A percentile compares a stretch with the other conserved stretches of the same genome.
phyloP scores from a whole-genome alignment of 345 rosid species.

The Boechera stricta region DNA sequence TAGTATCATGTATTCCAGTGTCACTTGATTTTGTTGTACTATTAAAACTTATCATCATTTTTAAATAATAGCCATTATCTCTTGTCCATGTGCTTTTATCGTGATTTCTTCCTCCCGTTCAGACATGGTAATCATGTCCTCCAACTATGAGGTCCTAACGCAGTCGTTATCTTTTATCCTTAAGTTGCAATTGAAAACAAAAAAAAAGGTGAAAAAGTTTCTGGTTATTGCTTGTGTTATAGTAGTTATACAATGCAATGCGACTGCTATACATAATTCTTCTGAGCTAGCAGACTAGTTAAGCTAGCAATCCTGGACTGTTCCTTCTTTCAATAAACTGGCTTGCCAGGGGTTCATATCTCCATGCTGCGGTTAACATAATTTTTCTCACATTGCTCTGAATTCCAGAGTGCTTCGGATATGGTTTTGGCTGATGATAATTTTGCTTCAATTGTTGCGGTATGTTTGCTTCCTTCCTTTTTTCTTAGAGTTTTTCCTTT shows the following conservation, averaged over 20 bases:
- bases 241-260: slow-evolving; percentile 29
- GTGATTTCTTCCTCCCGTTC: slow-evolving; percentile 20
- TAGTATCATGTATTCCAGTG: slow-evolving; percentile 25
- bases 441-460: slow-evolving; percentile 97
- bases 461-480: slow-evolving; percentile 47
- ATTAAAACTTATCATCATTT: neutral
- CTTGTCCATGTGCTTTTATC: slow-evolving; percentile 18
- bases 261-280: slow-evolving; percentile 5
- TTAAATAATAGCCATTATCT: slow-evolving; percentile 5
- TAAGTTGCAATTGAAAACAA: slow-evolving; percentile 5
- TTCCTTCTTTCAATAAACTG: slow-evolving; percentile 8
- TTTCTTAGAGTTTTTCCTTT: slow-evolving; percentile 18
- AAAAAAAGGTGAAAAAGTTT: neutral
- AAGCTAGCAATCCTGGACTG: slow-evolving; percentile 19
- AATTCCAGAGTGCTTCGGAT: slow-evolving; percentile 94
- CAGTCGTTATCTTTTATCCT: slow-evolving; percentile 3
- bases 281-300: slow-evolving; percentile 27
- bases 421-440: slow-evolving; percentile 99
- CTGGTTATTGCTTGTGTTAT: slow-evolving; percentile 6
- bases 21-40: neutral
- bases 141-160: slow-evolving; percentile 5
- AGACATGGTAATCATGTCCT: slow-evolving; percentile 14
- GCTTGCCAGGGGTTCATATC: slow-evolving; percentile 14
- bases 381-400: slow-evolving; percentile 33
- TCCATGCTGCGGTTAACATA: slow-evolving; percentile 21